Conservation (phyloP, 208 protist genomes). For the Leishmania mexicana region DNA sequence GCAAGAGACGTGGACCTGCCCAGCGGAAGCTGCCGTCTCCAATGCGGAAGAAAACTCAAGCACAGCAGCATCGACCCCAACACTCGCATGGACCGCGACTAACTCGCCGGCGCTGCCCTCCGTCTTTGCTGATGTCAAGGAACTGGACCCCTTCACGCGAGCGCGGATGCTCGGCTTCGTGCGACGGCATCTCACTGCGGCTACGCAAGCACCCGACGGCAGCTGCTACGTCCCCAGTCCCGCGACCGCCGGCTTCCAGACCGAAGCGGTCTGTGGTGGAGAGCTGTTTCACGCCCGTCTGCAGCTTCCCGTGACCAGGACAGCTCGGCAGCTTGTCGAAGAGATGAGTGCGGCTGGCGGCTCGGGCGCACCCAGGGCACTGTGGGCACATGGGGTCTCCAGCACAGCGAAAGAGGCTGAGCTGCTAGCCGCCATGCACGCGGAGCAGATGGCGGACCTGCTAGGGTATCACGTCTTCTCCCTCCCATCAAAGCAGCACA, state of each 20-base stretch:
- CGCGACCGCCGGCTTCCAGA: conserved; percentile 8
- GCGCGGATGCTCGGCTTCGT: conserved; percentile 81
- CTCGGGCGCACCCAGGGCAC: conserved; percentile 2
- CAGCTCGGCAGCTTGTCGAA: background rate
- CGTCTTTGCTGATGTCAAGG: conserved; percentile 34
- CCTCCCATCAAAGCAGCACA: conserved; percentile 84
- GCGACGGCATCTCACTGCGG: conserved; percentile 57
- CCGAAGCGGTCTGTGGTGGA: conserved; percentile 14
- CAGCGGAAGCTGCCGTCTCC: background rate
- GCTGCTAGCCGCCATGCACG: conserved; percentile 84
- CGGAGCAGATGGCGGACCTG: conserved; percentile 82
- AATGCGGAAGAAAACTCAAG: background rate
- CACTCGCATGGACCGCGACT: conserved; percentile 13
- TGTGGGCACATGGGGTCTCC: conserved; percentile 86
- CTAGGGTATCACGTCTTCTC: conserved; percentile 89
- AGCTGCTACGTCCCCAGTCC: background rate
- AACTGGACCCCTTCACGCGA: conserved; percentile 56
- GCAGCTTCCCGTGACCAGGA: conserved; percentile 18
- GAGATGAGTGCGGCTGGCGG: background rate
- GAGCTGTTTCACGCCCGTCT: conserved; percentile 30
- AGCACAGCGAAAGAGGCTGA: conserved; percentile 77
- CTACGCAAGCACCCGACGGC: background rate
- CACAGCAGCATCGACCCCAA: background rate
- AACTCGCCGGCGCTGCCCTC: conserved; percentile 18
- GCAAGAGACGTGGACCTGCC: background rate